phyloP scores from a whole-genome alignment of 2,329 filamentous ascomycete genomes.

The Sordariomycetes sp. region DNA sequence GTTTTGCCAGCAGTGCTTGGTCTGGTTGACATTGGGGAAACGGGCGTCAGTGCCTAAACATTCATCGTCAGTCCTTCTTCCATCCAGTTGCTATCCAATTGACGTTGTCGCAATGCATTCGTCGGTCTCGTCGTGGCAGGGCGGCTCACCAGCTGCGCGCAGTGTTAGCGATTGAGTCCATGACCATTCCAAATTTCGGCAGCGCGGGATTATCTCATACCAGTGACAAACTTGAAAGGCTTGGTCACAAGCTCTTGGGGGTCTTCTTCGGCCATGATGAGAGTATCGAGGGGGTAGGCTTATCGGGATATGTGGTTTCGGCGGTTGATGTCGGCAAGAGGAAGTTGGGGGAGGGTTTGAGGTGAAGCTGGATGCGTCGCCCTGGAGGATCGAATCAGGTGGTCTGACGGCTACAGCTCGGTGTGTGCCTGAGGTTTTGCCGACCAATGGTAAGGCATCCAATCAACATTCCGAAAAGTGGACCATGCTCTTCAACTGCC shows the following conservation, averaged over 20 bases:
- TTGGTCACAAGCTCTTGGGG: conserved; percentile 74
- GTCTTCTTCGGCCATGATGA: conserved; percentile 84
- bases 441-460: conserved; percentile 24
- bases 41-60: conserved; percentile 87
- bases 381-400: conserved; percentile 28
- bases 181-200: conserved; percentile 16
- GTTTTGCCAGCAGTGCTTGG: conserved; percentile 99
- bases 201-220: conserved; percentile 45
- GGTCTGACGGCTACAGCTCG: conserved; percentile 17
- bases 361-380: conserved; percentile 23
- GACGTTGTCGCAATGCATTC: conserved; percentile 11
- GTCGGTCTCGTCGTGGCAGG: conserved; percentile 8
- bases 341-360: conserved; percentile 20
- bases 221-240: conserved; percentile 99
- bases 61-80: conserved; percentile 4
- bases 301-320: conserved; percentile 1
- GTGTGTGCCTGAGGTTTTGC: conserved; percentile 28
- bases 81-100: conserved; percentile 14
- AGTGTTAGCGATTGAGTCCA: conserved; percentile 31
- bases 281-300: conserved; percentile 14
- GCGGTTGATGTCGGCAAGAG: conserved; percentile 23
- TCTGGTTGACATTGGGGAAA: conserved; percentile 97
- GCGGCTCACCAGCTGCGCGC: conserved; percentile 32
- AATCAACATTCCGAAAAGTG: conserved; percentile 16
- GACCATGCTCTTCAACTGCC: conserved; percentile 16